These are phyloP conservation scores for Galerina marginata DNA, from an alignment of 768 basidiomycete genomes.

Conservation along the genomic window DNA sequence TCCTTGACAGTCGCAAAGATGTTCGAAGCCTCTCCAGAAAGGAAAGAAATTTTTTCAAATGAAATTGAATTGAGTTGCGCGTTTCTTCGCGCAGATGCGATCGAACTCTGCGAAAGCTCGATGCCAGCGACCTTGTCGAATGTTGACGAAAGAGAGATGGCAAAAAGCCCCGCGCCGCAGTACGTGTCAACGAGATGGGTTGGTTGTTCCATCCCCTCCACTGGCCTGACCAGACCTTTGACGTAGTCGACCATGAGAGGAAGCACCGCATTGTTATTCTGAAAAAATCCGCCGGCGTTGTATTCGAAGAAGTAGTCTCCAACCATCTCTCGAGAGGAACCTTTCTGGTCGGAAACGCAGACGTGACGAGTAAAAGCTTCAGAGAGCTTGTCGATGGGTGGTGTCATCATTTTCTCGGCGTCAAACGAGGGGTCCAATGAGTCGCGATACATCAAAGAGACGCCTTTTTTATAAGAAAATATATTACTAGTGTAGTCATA, in stretches of 20 bases:
- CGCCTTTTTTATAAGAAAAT: constrained; percentile 81
- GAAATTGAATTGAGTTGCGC: constrained; percentile 67
- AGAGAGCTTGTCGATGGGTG: constrained; percentile 40
- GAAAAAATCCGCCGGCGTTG: constrained; percentile 91
- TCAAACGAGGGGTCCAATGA: constrained; percentile 50
- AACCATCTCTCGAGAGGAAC: constrained; percentile 82
- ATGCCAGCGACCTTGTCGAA: constrained; percentile 87
- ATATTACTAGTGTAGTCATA: constrained; percentile 60
- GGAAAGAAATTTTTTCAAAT: constrained; percentile 64
- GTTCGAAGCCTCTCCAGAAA: constrained; percentile 82
- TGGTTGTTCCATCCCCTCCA: constrained; percentile 37
- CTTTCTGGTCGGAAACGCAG: constrained; percentile 85
- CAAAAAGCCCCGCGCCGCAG: constrained; percentile 89
- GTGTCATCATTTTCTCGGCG: constrained; percentile 27
- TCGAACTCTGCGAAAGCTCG: constrained; percentile 79
- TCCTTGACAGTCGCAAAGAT: constrained; percentile 74
- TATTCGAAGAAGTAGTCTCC: constrained; percentile 85
- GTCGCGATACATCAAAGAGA: constrained; percentile 90
- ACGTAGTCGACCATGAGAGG: constrained; percentile 86
- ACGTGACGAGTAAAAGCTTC: constrained; percentile 61
- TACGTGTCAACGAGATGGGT: constrained; percentile 96
- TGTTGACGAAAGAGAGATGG: constrained; percentile 76
- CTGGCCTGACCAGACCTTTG: constrained; percentile 66
- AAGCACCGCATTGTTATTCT: constrained; percentile 96
- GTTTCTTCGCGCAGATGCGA: constrained; percentile 70